A percentile compares a stretch with the other conserved stretches of the same genome.
Evolutionary conservation across 1,284 basidiomycete genomes (phyloP).

Genomic region (Rhodotorula glutinis): DNA sequence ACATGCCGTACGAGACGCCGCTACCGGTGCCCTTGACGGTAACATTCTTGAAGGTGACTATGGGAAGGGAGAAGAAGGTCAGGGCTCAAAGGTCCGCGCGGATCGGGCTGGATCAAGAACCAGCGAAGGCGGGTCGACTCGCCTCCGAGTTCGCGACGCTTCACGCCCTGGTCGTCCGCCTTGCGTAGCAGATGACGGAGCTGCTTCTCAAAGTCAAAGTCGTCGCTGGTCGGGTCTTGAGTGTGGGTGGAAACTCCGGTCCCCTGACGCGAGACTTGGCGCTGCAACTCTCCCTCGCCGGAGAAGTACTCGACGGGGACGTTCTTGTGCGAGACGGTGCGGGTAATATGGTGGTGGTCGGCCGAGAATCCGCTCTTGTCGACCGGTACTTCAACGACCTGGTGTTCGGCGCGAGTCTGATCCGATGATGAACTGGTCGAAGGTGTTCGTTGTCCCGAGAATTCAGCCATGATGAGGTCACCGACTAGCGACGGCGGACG

Average conservation of each 20-base stretch:
- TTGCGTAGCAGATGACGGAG: constrained; percentile 29
- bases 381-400: background rate
- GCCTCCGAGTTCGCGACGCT: constrained; percentile 34
- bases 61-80: background rate
- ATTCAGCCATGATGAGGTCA: background rate
- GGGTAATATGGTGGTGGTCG: background rate
- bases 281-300: constrained; percentile 16
- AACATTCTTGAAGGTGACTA: constrained; percentile 40
- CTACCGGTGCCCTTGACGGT: constrained; percentile 37
- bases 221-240: constrained; percentile 39
- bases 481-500: too few relatives aligned
- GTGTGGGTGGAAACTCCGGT: constrained; percentile 21
- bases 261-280: background rate
- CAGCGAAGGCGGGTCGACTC: constrained; percentile 37
- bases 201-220: constrained; percentile 48
- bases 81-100: background rate
- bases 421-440: background rate
- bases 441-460: background rate
- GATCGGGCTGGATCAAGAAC: background rate
- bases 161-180: constrained; percentile 41
- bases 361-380: too few relatives aligned
- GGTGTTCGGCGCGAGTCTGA: background rate
- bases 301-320: constrained; percentile 14
- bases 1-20: constrained; percentile 36
- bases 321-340: constrained; percentile 1